Evolutionary conservation across 495 filamentous ascomycete genomes (phyloP), one percentile per base, ranked within the genome.

Genomic region (Entonaema liquescens): DNA sequence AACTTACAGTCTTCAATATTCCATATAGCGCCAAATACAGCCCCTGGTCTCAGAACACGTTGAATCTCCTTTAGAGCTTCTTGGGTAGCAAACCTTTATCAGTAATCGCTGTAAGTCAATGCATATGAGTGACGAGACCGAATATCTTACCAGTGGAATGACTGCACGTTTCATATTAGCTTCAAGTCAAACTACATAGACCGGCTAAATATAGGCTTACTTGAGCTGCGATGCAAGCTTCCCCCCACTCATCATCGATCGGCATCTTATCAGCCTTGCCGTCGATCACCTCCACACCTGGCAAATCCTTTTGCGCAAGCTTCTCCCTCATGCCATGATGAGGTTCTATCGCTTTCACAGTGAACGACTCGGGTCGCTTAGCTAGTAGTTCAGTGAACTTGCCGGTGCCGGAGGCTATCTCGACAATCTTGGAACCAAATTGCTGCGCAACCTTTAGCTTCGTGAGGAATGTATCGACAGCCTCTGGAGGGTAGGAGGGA

Each of bases 361-460:
- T 73, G 74, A 81, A 91, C 1, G 68, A 63, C 72, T 91, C 86
- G 2, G 79, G 75, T 29, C 88, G 76, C 4, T 52, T 74, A 1
- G 84, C 83, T 6, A 92, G 79, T 19, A 85, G 67, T 69, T 89
- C 84, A 3, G 89, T 91, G 71, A 90, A 88, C 68, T 91, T 91
- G 9, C 90, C 90, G 0, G 88, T 91, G 0, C 90, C 90, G 3
- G 87, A 84, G 0, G 83, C 90, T 23, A 93, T 77, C 67, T 92
- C 89, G 40, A 91, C 77, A 29, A 92, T 77, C 33, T 77, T 77
- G 21, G 86, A 83, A 17, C 76, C 75, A 8, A 75, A 54, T 1
- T 77, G 54, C 23, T 78, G 79, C 28, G 79, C 70, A 23, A 91
- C 71, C 5, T 78, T 70, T 29, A 88, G 76, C 28, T 82, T 72